Percentiles rank a stretch among this genome's conserved stretches.
Conservation (phyloP, 352 stramenopile genomes). For the Phytophthora pistaciae region DNA sequence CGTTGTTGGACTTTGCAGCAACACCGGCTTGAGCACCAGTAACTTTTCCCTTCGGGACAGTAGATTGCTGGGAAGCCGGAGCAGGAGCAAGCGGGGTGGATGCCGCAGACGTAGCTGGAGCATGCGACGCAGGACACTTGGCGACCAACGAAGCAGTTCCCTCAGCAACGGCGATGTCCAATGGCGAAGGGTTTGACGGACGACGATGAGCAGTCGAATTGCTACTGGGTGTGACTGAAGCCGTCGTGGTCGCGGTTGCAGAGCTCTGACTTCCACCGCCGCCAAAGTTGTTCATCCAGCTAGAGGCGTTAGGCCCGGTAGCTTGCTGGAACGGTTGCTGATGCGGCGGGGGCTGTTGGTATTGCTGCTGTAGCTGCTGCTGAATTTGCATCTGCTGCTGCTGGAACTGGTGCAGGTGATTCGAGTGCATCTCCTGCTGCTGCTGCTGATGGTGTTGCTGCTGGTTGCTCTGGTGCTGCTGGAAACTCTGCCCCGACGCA, state of each 20-base stretch:
- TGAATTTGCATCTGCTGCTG: slow-evolving; percentile 30
- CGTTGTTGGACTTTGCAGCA: slow-evolving; percentile 12
- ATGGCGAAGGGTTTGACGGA: slow-evolving; percentile 9
- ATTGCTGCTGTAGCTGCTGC: neutral
- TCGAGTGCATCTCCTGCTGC: slow-evolving; percentile 25
- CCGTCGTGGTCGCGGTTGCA: slow-evolving; percentile 27
- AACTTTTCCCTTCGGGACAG: slow-evolving; percentile 10
- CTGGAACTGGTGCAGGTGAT: slow-evolving; percentile 16
- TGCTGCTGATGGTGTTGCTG: slow-evolving; percentile 41
- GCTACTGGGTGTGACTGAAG: slow-evolving; percentile 24
- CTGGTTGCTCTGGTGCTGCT: slow-evolving; percentile 16
- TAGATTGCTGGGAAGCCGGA: slow-evolving; percentile 9
- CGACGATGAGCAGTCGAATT: slow-evolving; percentile 18
- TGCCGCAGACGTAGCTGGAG: neutral
- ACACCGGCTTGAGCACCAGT: slow-evolving; percentile 1
- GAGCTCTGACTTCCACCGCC: slow-evolving; percentile 27
- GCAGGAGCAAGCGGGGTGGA: slow-evolving; percentile 11
- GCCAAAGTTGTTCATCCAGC: slow-evolving; percentile 44
- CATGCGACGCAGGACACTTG: slow-evolving; percentile 13
- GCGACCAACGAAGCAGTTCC: slow-evolving; percentile 50
- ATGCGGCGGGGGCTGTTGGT: slow-evolving; percentile 34
- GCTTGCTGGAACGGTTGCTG: slow-evolving; percentile 54
- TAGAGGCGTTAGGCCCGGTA: slow-evolving; percentile 20
- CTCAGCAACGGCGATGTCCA: slow-evolving; percentile 45
- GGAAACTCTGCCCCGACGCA: slow-evolving; percentile 11